Percentiles rank a stretch among this genome's conserved stretches.
Conservation (phyloP, 352 stramenopile genomes). For the Globisporangium solare region DNA sequence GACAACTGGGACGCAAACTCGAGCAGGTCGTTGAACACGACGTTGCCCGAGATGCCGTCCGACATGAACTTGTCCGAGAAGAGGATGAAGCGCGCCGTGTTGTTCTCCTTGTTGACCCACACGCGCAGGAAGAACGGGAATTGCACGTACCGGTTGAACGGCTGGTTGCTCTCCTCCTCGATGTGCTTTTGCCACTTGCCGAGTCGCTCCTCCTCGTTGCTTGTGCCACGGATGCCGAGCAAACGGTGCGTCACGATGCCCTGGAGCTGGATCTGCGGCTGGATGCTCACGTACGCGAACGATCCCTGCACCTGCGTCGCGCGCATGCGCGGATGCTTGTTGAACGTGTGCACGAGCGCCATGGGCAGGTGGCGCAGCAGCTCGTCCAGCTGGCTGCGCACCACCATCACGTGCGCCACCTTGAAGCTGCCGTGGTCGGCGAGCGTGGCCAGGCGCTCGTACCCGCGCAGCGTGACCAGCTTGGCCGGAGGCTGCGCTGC, state of each 20-base stretch:
- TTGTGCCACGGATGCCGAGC: conserved; percentile 6
- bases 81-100: conserved; percentile 6
- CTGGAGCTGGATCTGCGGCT: conserved; percentile 1
- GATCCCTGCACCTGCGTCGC: not conserved
- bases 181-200: conserved; percentile 12
- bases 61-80: conserved; percentile 10
- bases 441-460: conserved; percentile 22
- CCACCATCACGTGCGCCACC: conserved; percentile 23
- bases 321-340: conserved; percentile 6
- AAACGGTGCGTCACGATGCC: not conserved
- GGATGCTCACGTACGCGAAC: not conserved
- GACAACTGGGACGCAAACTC: conserved; percentile 7
- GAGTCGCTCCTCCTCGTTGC: conserved; percentile 7
- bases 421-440: conserved; percentile 23
- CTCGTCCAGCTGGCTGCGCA: conserved; percentile 4
- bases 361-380: conserved; percentile 1
- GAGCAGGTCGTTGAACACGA: conserved; percentile 11
- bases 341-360: conserved; percentile 7
- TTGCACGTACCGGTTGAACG: conserved; percentile 7
- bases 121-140: conserved; percentile 11
- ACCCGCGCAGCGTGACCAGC: conserved; percentile 19
- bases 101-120: conserved; percentile 2
- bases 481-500: conserved; percentile 12
- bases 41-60: conserved; percentile 8
- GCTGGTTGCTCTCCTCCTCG: conserved; percentile 4